These are phyloP conservation scores for Annona cherimola DNA, from an alignment of 164 flowering plant genomes.

Conservation along the genomic window DNA sequence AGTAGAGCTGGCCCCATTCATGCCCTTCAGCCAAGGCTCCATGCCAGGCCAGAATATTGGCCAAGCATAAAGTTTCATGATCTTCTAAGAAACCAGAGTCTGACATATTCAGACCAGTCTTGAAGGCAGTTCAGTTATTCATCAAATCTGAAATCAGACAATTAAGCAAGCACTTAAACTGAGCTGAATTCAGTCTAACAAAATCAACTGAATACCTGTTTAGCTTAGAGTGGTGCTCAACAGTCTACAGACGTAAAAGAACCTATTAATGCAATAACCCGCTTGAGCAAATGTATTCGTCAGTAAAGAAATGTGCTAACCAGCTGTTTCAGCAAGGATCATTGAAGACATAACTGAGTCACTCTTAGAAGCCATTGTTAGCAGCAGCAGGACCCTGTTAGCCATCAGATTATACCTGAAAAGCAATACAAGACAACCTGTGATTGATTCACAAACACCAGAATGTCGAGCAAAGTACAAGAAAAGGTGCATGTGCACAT, in stretches of 20 bases:
- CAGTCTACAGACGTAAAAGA: not conserved
- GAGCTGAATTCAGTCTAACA: not conserved
- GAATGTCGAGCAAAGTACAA: not conserved
- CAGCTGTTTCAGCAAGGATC: slow-evolving; percentile 71
- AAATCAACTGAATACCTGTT: not conserved
- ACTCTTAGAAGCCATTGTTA: slow-evolving; percentile 81
- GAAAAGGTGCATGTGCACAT: not conserved
- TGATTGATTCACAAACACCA: not conserved
- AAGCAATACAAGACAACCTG: not conserved
- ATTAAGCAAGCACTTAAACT: not conserved
- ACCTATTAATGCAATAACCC: not conserved
- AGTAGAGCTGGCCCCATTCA: not conserved
- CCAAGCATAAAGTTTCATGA: not conserved
- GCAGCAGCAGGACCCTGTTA: slow-evolving; percentile 73
- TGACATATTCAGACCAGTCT: not conserved
- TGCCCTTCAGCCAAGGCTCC: not conserved
- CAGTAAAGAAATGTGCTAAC: slow-evolving; percentile 36
- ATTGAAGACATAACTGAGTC: slow-evolving; percentile 52
- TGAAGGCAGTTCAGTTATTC: not conserved
- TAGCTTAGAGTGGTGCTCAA: not conserved
- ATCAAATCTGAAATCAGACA: not conserved
- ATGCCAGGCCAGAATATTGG: not conserved
- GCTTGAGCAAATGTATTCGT: not conserved
- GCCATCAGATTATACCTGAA: slow-evolving; percentile 98
- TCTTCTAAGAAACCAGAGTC: not conserved